These are phyloP conservation scores for Tylopilus balloui DNA, from an alignment of 768 basidiomycete genomes.

Conservation along the genomic window DNA sequence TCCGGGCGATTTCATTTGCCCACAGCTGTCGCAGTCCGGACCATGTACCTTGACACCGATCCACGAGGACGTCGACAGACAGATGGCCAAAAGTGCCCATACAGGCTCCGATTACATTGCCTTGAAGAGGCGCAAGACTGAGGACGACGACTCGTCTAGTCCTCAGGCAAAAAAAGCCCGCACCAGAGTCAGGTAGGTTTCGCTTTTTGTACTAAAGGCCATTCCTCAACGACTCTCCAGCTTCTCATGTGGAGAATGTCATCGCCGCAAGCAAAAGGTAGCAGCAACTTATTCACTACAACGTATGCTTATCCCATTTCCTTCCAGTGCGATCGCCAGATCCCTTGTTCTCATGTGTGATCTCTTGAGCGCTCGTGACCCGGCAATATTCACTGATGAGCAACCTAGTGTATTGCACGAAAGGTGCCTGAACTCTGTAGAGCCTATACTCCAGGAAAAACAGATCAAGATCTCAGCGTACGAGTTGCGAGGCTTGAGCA, in stretches of 20 bases:
- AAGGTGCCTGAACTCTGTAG: conserved; percentile 87
- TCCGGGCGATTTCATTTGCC: conserved; percentile 5
- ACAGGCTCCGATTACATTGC: conserved; percentile 30
- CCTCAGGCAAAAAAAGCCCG: conserved; percentile 57
- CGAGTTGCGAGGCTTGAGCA: conserved; percentile 75
- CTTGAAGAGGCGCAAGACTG: conserved; percentile 58
- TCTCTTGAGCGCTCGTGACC: conserved; percentile 9
- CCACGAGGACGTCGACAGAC: conserved; percentile 24
- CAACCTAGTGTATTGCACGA: conserved; percentile 66
- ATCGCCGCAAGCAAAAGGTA: conserved; percentile 86
- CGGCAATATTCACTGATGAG: conserved; percentile 10
- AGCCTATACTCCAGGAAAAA: conserved; percentile 83
- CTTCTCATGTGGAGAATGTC: conserved; percentile 85
- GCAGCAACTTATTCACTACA: conserved; percentile 10
- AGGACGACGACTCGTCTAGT: conserved; percentile 49
- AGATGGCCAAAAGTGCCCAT: conserved; percentile 29
- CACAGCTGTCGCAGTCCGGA: conserved; percentile 6
- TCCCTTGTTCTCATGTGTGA: conserved; percentile 79
- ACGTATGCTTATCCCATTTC: conserved; percentile 16
- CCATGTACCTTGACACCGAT: conserved; percentile 27
- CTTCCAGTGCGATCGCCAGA: conserved; percentile 76
- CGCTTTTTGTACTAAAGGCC: neutral
- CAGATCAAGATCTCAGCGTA: conserved; percentile 74
- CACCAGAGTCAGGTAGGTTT: conserved; percentile 67
- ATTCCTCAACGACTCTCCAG: conserved; percentile 33